Evolutionary conservation across 805 yeast genomes (phyloP), one percentile per base, ranked within the genome.

Genomic region (Candida jianshihensis): DNA sequence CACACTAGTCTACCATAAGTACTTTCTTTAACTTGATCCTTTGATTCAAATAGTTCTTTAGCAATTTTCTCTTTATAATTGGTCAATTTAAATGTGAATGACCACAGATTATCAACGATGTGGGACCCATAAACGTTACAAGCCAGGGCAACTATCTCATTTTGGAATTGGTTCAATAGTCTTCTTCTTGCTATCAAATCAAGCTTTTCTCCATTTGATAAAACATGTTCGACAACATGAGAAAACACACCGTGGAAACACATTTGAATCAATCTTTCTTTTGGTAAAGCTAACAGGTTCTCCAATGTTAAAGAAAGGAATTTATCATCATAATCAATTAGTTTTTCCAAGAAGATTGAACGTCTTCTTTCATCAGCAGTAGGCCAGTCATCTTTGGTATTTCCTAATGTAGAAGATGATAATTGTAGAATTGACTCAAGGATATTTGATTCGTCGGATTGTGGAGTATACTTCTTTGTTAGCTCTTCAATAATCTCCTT

Each of bases 111-210:
- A 57, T 90, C 98, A 27, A 87, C 80, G 20, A 89, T 73, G 56
- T 89, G 97, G 3, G 97, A 88, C 1, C 95, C 97, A 43, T 86
- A 85, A 0, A 95, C 83, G 52, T 88, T 82, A 52, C 94, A 80
- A 1, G 95, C 69, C 43, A 90, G 65, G 5, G 66, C 70, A 17
- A 68, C 76, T 19, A 75, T 70, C 28, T 74, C 66, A 26, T 75
- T 75, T 30, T 75, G 60, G 42, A 85, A 68, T 9, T 69, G 60
- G 53, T 89, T 88, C 44, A 90, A 60, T 20, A 92, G 57, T 46
- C 78, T 70, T 50, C 86, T 78, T 42, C 94, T 75, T 35, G 70
- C 59, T 27, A 85, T 67, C 14, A 64, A 54, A 8, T 68, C 70
- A 10, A 71, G 65, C 11, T 66, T 71, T 10, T 73, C 66, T 12